Conservation (phyloP, 805 yeast genomes). For the Kluyveromyces dobzhanskii region DNA sequence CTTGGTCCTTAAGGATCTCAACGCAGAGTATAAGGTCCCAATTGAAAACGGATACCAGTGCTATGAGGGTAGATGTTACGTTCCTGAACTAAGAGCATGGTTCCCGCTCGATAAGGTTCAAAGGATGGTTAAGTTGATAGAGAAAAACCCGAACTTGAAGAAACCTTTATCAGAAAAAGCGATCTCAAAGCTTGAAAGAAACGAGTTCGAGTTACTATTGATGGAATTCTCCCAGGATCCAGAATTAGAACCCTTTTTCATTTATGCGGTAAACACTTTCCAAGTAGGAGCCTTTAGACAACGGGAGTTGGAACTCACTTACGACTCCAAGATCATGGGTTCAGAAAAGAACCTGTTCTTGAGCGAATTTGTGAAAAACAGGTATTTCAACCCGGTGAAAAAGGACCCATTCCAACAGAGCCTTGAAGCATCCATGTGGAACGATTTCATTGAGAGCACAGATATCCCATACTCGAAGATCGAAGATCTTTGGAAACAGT, state of each 20-base stretch:
- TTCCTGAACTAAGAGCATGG: conserved; percentile 55
- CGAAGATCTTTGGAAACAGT: not conserved
- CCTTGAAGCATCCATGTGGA: conserved; percentile 8
- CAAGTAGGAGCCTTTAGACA: conserved; percentile 19
- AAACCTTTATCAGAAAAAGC: not conserved
- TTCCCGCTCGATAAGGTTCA: conserved; percentile 14
- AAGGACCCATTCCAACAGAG: conserved; percentile 7
- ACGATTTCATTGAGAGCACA: conserved; percentile 6
- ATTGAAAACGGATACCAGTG: conserved; percentile 25
- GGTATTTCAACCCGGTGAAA: conserved; percentile 6
- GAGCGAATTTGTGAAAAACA: conserved; percentile 4
- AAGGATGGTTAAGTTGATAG: conserved; percentile 9
- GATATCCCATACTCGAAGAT: conserved; percentile 3
- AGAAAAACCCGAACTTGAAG: conserved; percentile 5
- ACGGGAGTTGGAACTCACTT: conserved; percentile 23
- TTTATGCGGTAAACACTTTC: conserved; percentile 14
- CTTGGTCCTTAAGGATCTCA: conserved; percentile 33
- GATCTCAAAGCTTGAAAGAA: not conserved
- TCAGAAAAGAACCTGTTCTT: conserved; percentile 9
- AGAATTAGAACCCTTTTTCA: conserved; percentile 12
- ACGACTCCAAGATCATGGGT: conserved; percentile 9
- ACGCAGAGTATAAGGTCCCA: conserved; percentile 40
- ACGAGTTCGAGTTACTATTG: conserved; percentile 1
- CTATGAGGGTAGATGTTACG: conserved; percentile 36
- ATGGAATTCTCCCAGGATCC: conserved; percentile 11